Evolutionary conservation across 2,329 filamentous ascomycete species (phyloP).

Genomic region (Penicillium hordei): DNA sequence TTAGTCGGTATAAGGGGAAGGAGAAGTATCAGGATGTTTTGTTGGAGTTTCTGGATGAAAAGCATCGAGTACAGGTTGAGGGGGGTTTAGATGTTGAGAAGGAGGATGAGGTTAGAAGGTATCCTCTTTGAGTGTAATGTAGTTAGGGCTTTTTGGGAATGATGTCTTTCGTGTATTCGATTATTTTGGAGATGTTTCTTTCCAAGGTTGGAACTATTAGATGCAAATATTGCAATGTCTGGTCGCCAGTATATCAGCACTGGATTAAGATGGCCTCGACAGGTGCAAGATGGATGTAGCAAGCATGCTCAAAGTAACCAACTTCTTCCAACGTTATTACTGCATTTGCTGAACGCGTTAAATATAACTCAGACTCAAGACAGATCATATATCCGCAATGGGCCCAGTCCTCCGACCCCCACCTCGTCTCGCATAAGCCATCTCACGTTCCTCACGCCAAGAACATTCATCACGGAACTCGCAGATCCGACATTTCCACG

Average conservation of each 20-base stretch:
- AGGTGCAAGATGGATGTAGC: background rate
- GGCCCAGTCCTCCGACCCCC: constrained; percentile 24
- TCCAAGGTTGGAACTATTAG: background rate
- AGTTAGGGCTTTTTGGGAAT: background rate
- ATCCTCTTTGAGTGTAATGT: constrained; percentile 54
- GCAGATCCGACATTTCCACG: constrained; percentile 82
- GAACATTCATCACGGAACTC: constrained; percentile 77
- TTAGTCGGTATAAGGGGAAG: constrained; percentile 73
- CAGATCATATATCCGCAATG: constrained; percentile 10
- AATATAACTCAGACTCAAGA: background rate
- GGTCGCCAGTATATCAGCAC: background rate
- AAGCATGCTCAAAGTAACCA: background rate
- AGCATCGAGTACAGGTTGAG: constrained; percentile 72
- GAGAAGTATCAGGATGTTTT: constrained; percentile 72
- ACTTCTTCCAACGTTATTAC: background rate
- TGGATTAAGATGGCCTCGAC: background rate
- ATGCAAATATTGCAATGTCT: background rate
- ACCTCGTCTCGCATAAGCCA: constrained; percentile 49
- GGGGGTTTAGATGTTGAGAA: constrained; percentile 61
- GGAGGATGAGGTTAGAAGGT: constrained; percentile 61
- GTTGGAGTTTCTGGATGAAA: constrained; percentile 71
- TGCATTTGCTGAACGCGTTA: background rate
- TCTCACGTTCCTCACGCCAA: constrained; percentile 72
- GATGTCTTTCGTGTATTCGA: background rate
- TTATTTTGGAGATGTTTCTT: background rate